These are phyloP conservation scores for Diaporthe destruens DNA, from an alignment of 2,329 filamentous ascomycete species.

Conservation along the genomic window DNA sequence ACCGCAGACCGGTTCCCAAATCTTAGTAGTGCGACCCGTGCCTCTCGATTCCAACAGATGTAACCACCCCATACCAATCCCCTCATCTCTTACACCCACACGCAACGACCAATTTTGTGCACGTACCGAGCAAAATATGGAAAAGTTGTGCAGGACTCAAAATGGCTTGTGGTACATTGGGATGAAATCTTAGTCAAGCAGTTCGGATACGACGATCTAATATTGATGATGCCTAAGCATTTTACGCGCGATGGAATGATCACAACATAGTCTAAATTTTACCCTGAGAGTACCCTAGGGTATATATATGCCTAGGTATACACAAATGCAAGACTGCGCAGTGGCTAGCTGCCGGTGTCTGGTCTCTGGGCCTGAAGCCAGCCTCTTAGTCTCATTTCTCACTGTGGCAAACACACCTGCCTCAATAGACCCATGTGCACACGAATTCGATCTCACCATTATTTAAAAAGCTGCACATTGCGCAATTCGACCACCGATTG, in stretches of 20 bases:
- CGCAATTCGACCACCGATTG: not conserved
- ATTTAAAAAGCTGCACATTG: not conserved
- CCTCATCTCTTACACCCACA: not conserved
- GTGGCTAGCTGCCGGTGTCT: not conserved
- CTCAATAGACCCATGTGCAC: not conserved
- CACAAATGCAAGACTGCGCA: not conserved
- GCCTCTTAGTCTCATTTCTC: too few species aligned
- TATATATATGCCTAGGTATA: too few species aligned
- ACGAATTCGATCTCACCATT: not conserved
- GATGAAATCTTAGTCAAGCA: not conserved
- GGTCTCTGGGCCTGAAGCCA: not conserved
- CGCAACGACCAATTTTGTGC: conserved; percentile 2
- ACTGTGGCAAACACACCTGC: not conserved
- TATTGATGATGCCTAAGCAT: too few species aligned
- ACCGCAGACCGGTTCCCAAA: not conserved
- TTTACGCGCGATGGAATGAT: conserved; percentile 8
- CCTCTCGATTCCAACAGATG: not conserved
- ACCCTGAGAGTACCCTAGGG: not conserved
- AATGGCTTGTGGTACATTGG: not conserved
- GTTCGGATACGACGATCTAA: not conserved
- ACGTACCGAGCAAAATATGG: not conserved
- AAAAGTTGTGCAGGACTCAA: not conserved
- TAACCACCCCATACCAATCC: conserved; percentile 1
- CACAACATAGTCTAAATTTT: not conserved
- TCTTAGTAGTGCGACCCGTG: not conserved